Conservation (phyloP, 2,329 filamentous ascomycete genomes). For the Colletotrichum falcatum region DNA sequence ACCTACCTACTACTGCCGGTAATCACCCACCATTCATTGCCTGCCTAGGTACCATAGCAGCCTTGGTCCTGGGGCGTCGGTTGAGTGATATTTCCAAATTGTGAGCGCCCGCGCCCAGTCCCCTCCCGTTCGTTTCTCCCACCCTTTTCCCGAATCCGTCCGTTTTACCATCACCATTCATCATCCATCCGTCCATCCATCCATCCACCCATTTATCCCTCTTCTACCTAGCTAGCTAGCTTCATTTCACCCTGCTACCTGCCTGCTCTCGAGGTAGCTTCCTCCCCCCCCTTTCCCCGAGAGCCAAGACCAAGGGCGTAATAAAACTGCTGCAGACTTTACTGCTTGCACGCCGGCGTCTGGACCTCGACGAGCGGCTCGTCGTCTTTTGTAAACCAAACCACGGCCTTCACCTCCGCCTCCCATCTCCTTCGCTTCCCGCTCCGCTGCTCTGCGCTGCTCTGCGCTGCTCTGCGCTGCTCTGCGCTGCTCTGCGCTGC, state of each 20-base stretch:
- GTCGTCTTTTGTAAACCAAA: not conserved
- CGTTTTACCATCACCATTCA: not conserved
- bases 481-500: not conserved
- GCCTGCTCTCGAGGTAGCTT: not conserved
- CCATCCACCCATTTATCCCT: too few species aligned
- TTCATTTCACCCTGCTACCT: not conserved
- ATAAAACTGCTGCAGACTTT: constrained; percentile 17
- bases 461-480: not conserved
- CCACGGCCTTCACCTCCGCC: too few species aligned
- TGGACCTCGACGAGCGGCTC: constrained; percentile 20
- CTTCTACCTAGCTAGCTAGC: not conserved
- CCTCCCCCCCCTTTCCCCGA: too few species aligned
- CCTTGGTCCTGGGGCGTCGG: not conserved
- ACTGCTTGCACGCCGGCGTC: constrained; percentile 14
- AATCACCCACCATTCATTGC: too few species aligned
- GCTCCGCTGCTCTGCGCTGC: not conserved
- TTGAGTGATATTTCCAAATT: not conserved
- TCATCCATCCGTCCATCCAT: not conserved
- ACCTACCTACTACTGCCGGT: too few species aligned
- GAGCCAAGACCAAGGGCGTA: constrained; percentile 10
- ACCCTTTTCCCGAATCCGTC: not conserved
- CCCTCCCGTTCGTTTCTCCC: constrained; percentile 5
- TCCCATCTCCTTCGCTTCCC: not conserved
- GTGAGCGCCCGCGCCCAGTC: not conserved
- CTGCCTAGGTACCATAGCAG: too few species aligned